Conservation (phyloP, 306 rosid genomes). For the Cucurbita maxima region DNA sequence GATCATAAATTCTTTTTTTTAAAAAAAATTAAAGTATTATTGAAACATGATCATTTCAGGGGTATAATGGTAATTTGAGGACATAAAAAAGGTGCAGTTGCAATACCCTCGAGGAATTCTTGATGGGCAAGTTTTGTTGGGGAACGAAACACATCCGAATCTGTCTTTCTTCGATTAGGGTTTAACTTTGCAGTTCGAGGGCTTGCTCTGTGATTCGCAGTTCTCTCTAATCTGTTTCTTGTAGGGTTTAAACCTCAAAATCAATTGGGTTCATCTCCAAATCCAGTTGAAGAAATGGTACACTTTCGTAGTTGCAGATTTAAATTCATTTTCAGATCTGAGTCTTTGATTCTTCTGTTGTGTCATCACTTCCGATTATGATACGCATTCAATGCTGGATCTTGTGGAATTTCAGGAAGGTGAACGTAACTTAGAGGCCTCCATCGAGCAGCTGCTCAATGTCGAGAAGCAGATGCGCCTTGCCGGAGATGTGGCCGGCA, state of each 20-base stretch:
- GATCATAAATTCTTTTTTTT: no score
- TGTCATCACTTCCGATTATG: neutral
- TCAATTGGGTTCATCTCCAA: neutral
- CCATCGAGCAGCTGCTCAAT: constrained; percentile 60
- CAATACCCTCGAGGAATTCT: neutral
- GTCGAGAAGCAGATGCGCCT: constrained; percentile 86
- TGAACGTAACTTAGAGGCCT: constrained; percentile 36
- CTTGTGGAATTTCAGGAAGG: constrained; percentile 36
- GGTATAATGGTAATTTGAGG: no score
- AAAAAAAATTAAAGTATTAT: no score
- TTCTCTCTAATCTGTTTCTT: neutral
- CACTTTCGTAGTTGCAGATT: neutral
- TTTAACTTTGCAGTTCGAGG: neutral
- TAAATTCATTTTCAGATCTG: constrained; percentile 3
- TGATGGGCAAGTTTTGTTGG: neutral
- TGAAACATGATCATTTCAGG: no score
- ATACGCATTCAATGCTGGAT: neutral
- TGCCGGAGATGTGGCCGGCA: constrained; percentile 56
- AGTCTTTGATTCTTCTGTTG: neutral
- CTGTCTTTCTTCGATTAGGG: neutral
- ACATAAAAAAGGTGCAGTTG: neutral
- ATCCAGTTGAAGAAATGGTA: constrained; percentile 7
- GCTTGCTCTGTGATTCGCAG: neutral
- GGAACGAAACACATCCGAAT: neutral
- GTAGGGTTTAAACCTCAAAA: neutral